Conservation (phyloP, 495 filamentous ascomycete species). For the Penicillium simplicissimum region DNA sequence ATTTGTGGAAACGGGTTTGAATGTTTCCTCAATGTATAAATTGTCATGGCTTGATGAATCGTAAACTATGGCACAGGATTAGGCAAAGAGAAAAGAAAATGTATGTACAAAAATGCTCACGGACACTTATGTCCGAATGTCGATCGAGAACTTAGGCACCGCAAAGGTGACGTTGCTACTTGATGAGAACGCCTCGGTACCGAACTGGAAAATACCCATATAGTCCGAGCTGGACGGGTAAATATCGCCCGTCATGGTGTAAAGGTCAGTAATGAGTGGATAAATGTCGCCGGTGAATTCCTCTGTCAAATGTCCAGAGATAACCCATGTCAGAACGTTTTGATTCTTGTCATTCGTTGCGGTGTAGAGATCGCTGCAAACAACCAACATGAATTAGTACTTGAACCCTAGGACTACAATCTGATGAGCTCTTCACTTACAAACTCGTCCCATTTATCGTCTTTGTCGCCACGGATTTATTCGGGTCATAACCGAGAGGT, state of each 20-base stretch:
- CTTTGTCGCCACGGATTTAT: conserved; percentile 10
- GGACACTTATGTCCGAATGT: conserved; percentile 25
- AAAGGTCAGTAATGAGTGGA: conserved; percentile 37
- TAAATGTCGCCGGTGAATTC: conserved; percentile 38
- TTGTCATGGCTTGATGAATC: conserved; percentile 1
- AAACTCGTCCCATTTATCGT: conserved; percentile 33
- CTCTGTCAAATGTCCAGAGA: conserved; percentile 11
- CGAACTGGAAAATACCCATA: conserved; percentile 41
- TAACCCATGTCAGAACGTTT: conserved; percentile 40
- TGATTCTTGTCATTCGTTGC: conserved; percentile 26
- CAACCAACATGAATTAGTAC: neutral
- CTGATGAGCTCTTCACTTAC: conserved; percentile 24
- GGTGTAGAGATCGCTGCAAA: conserved; percentile 33
- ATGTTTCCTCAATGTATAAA: neutral
- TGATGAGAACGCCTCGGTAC: conserved; percentile 36
- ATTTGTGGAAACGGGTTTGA: neutral
- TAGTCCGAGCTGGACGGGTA: conserved; percentile 32
- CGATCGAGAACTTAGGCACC: conserved; percentile 33
- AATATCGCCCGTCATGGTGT: conserved; percentile 12
- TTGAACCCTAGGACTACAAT: neutral
- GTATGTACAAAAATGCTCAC: conserved; percentile 10
- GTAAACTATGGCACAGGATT: conserved; percentile 5
- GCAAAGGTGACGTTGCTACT: conserved; percentile 35
- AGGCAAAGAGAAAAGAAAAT: neutral
- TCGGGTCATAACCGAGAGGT: conserved; percentile 26